These are phyloP conservation scores for Amyloporia xantha DNA, from an alignment of 768 basidiomycete genomes.

Conservation along the genomic window DNA sequence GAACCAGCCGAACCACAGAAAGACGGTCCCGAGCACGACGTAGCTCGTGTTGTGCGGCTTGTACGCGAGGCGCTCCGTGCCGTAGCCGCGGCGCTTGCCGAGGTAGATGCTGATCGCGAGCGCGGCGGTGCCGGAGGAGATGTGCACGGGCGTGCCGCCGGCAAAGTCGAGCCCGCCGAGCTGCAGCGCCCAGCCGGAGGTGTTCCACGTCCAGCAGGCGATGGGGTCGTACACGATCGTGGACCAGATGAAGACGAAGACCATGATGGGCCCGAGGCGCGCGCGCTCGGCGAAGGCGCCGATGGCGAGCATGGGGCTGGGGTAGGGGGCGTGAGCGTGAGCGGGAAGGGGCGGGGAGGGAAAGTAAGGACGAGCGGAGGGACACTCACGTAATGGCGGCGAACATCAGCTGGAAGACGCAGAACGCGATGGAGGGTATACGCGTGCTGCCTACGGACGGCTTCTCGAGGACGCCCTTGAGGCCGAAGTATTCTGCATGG, in stretches of 20 bases:
- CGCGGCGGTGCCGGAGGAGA: conserved; percentile 87
- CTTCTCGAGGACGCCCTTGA: conserved; percentile 69
- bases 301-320: conserved; percentile 77
- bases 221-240: conserved; percentile 87
- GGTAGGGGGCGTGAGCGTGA: conserved; percentile 17
- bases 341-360: background rate
- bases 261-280: conserved; percentile 76
- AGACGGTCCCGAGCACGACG: conserved; percentile 86
- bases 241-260: conserved; percentile 89
- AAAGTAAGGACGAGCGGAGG: background rate
- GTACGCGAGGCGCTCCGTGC: conserved; percentile 86
- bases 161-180: conserved; percentile 89
- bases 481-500: conserved; percentile 66
- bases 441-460: conserved; percentile 68
- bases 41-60: conserved; percentile 92
- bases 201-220: conserved; percentile 95
- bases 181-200: conserved; percentile 66
- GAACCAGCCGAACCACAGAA: conserved; percentile 97
- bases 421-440: conserved; percentile 72
- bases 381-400: conserved; percentile 71
- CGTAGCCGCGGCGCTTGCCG: conserved; percentile 86
- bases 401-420: conserved; percentile 87
- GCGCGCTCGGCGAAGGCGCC: conserved; percentile 91
- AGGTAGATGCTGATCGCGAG: conserved; percentile 88
- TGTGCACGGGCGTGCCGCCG: conserved; percentile 95